Evolutionary conservation across 2,329 filamentous ascomycete species (phyloP).

Genomic region (Sclerotinia borealis): DNA sequence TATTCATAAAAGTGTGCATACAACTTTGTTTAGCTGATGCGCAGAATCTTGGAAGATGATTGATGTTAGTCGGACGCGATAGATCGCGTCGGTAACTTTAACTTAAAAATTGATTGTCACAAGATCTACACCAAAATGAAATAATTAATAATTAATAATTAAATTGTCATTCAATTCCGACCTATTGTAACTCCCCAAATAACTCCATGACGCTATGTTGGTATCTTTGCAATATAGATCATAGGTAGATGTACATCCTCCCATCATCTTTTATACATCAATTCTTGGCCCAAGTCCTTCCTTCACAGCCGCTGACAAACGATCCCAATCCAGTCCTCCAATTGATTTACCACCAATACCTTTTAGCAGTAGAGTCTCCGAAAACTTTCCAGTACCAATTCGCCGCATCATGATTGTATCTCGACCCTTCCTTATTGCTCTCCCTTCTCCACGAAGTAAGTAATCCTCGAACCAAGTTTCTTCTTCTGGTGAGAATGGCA

Average conservation of each 20-base stretch:
- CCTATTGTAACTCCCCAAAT: slow-evolving; percentile 1
- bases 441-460: slow-evolving; percentile 58
- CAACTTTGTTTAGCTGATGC: neutral
- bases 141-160: neutral
- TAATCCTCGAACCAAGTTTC: slow-evolving; percentile 69
- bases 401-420: slow-evolving; percentile 71
- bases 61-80: neutral
- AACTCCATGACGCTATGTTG: slow-evolving; percentile 14
- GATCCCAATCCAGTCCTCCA: slow-evolving; percentile 29
- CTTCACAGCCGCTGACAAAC: slow-evolving; percentile 25
- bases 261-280: slow-evolving; percentile 3
- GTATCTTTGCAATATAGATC: slow-evolving; percentile 14
- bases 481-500: slow-evolving; percentile 66
- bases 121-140: neutral
- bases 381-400: slow-evolving; percentile 59
- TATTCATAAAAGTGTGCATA: neutral
- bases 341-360: slow-evolving; percentile 27
- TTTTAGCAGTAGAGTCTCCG: slow-evolving; percentile 42
- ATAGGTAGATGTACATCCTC: neutral
- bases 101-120: neutral
- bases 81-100: neutral
- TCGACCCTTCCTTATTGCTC: slow-evolving; percentile 56
- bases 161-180: neutral
- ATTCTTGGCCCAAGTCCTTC: slow-evolving; percentile 30
- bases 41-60: neutral